Base-by-base conservation (phyloP, 2,329 filamentous ascomycete genomes). In the Colletotrichum liaoningense region DNA sequence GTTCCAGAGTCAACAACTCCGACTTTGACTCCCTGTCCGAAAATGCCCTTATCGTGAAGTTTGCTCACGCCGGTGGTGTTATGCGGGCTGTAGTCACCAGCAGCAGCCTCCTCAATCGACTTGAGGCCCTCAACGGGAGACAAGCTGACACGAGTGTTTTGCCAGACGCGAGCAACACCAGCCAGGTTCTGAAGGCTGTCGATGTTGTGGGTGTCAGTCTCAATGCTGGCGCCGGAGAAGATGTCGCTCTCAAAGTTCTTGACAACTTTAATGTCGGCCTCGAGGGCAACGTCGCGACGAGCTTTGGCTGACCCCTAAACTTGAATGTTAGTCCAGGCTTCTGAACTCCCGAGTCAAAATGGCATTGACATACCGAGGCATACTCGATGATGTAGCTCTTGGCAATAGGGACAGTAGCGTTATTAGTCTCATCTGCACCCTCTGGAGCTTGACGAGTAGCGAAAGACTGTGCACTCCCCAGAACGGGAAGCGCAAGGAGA, bases 1-100 rank as follows among this genome's bases (percentile, higher is more conserved):
- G 84, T 79, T 0, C 83, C 83, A 1, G 82, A 83, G 65, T 85
- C 83, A 46, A 85, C 79, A 33, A 85, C 78, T 4, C 82, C 83
- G 35, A 85, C 77, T 54, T 80, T 84, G 5, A 78, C 81, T 2
- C 82, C 83, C 57, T 81, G 80, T 1, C 83, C 83, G 12, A 79
- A 78, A 35, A 84, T 81, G 5, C 83, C 83, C 24, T 76, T 75
- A 6, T 78, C 77, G 46, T 85, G 83, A 5, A 85, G 79, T 69
- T 78, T 80, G 52, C 83, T 80, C 4, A 85, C 83, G 0, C 83
- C 82, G 1, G 83, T 85, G 77, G 80, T 81, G 24, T 79, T 79
- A 55, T 84, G 83, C 22, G 79, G 74, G 1, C 80, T 81, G 67
- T 83, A 83, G 63, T 82, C 81, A 22, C 28, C 11, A 35, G 81